Base-by-base conservation (phyloP, 768 basidiomycete genomes). In the Phylloporus arenicola region DNA sequence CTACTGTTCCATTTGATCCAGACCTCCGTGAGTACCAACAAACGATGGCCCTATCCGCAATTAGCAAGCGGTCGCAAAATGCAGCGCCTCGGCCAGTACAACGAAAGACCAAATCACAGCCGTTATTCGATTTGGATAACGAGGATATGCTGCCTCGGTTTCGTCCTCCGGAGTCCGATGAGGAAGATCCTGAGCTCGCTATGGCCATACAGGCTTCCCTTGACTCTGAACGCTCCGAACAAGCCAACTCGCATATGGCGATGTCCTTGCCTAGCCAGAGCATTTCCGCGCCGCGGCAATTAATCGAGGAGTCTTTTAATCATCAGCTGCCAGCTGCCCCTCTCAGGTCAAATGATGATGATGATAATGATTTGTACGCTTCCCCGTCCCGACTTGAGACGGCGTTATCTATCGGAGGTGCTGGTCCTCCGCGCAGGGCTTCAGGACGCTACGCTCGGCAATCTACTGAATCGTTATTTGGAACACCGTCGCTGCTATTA, bases 21-120 rank as follows among this genome's bases (percentile, higher is more conserved):
- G 86, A 89, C 59, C 68, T 88, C 50, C 77, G 78, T 37, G 77
- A 81, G 58, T 81, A 79, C 57, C 83, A 77, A 51, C 75, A 77
- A 35, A 73, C 73, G 29, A 78, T 80, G 72, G 84, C 84, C 1
- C 68, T 90, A 29, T 68, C 76, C 8, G 82, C 82, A 11, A 75
- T 88, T 43, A 75, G 72, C 16, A 71, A 67, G 29, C 76, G 84
- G 40, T 69, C 75, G 43, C 74, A 31, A 22, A 70, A 70, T 22
- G 76, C 30, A n/a, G 25, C 44, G 11, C 39, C 54, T 6, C 71
- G 57, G 51, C 59, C 66, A 22, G 59, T 64, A 45, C 62, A 66
- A 39, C 72, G 68, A 40, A 74, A 74, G 34, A 57, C 61, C 43
- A 62, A 56, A 39, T 35, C 67, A 4, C 75, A 67, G 46, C 78